A percentile compares a stretch with the other conserved stretches of the same genome.
phyloP scores from a whole-genome alignment of 176 grass and related monocot genomes.

The Oryza officinalis region DNA sequence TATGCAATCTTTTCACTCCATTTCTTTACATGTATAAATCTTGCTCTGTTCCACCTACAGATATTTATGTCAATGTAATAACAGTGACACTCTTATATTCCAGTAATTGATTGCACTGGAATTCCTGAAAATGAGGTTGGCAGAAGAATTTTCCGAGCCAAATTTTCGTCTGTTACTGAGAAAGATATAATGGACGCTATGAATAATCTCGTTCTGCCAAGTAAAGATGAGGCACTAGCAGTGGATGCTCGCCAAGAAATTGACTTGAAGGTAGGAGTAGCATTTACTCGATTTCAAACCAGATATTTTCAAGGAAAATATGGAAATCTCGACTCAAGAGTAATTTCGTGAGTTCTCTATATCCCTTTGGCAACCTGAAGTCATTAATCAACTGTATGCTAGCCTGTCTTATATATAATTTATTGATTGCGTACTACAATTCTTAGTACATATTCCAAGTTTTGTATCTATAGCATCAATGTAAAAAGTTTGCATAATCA shows the following conservation, averaged over 20 bases:
- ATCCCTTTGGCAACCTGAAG: conserved; percentile 30
- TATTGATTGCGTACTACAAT: neutral
- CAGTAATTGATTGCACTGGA: conserved; percentile 88
- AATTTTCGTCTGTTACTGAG: conserved; percentile 91
- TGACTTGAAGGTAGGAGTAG: conserved; percentile 96
- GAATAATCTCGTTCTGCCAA: conserved; percentile 82
- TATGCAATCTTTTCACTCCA: conserved; percentile 14
- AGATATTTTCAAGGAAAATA: conserved; percentile 97
- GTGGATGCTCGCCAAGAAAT: conserved; percentile 98
- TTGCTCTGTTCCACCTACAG: neutral
- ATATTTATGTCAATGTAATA: conserved; percentile 12
- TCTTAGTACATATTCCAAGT: conserved; percentile 7
- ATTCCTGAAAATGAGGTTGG: conserved; percentile 80
- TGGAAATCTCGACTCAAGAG: conserved; percentile 97
- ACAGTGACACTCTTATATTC: conserved; percentile 16
- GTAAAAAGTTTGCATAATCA: no score
- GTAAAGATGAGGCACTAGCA: conserved; percentile 81
- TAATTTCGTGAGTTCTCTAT: conserved; percentile 90
- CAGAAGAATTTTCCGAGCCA: conserved; percentile 83
- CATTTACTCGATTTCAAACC: conserved; percentile 98
- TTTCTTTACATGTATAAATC: neutral
- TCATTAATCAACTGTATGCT: conserved; percentile 22
- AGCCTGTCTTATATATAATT: neutral
- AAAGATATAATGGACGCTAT: conserved; percentile 85
- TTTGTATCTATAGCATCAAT: no score